phyloP scores from a whole-genome alignment of 2,329 filamentous ascomycete genomes.

The Lasiodiplodia citricola region DNA sequence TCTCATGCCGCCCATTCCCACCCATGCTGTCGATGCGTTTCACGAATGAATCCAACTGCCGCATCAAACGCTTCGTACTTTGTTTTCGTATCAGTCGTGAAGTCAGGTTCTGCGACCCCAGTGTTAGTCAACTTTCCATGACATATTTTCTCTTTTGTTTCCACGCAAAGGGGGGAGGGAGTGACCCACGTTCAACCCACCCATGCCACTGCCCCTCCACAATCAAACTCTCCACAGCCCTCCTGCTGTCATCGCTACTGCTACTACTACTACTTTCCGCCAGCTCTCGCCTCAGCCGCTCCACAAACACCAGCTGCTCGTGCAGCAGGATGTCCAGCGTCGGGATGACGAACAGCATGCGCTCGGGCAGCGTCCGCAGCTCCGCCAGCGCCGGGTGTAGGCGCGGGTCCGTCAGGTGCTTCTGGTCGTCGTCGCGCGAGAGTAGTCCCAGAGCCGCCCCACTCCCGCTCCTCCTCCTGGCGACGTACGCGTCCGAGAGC shows the following conservation, averaged over 20 bases:
- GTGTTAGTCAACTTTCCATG: neutral
- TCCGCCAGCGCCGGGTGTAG: constrained; percentile 47
- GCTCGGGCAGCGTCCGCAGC: constrained; percentile 42
- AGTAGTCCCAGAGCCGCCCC: neutral
- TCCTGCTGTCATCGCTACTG: constrained; percentile 25
- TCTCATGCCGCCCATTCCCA: constrained; percentile 4
- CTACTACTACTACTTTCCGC: too few species aligned
- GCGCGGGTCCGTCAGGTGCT: constrained; percentile 32
- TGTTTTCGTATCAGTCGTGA: constrained; percentile 30
- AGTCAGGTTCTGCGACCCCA: constrained; percentile 29
- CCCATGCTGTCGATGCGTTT: constrained; percentile 29
- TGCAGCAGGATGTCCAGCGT: constrained; percentile 50
- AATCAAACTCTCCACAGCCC: constrained; percentile 33
- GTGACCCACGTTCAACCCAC: constrained; percentile 38
- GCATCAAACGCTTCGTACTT: constrained; percentile 28
- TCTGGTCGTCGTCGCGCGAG: neutral
- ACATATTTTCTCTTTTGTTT: neutral
- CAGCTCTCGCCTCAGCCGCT: constrained; percentile 40
- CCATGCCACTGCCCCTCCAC: constrained; percentile 40
- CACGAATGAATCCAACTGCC: constrained; percentile 29
- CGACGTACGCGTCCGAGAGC: constrained; percentile 54
- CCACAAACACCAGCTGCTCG: constrained; percentile 49
- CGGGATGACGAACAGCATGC: constrained; percentile 50
- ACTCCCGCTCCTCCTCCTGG: constrained; percentile 32
- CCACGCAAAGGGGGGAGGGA: neutral